Evolutionary conservation across 768 basidiomycete genomes (phyloP), one percentile per base, ranked within the genome.

Genomic region (Boletus eberwhitei): DNA sequence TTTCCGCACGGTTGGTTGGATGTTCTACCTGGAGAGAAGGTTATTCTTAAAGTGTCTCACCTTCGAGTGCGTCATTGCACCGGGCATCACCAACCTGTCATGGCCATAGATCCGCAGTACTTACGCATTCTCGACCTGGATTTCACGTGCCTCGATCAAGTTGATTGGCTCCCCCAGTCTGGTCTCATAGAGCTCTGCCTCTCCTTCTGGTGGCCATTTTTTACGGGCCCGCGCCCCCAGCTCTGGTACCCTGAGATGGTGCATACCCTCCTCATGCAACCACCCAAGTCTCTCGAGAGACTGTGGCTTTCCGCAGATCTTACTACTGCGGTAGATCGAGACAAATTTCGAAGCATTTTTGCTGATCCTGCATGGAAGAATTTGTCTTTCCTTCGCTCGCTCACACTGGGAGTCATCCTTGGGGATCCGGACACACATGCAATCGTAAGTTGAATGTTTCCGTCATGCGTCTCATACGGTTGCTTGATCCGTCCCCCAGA

Each of bases 351-450:
- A 29, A 5, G 2, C 2, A 48, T 52, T 4, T 53, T 63, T 21
- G 24, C 38, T 13, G 21, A 50, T 17, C 45, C 29, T 5, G 17
- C 9, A 1, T 52, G 57, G 58, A 32, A 12, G 38, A 53, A 41
- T 2, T 31, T 55, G 5, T 36, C 47, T 29, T 19, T 36, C 12
- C 49, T 63, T 45, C 47, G 44, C 43, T 63, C 60, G 34, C 36
- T 63, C 16, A 48, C 35, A 13, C 22, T 59, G 22, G 17, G 0
- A 2, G n/a, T 34, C n/a, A n/a, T n/a, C n/a, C n/a, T n/a, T n/a
- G n/a, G n/a, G n/a, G n/a, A n/a, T n/a, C n/a, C n/a, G n/a, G n/a
- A n/a, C n/a, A n/a, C n/a, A 11, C 8, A 19, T 12, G 8, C 2
- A 21, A 2, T 6, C 12, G 53, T 52, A 36, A 14, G 58, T 39